Evolutionary conservation across 2,329 filamentous ascomycete genomes (phyloP).

Genomic region (Neurospora sp.): DNA sequence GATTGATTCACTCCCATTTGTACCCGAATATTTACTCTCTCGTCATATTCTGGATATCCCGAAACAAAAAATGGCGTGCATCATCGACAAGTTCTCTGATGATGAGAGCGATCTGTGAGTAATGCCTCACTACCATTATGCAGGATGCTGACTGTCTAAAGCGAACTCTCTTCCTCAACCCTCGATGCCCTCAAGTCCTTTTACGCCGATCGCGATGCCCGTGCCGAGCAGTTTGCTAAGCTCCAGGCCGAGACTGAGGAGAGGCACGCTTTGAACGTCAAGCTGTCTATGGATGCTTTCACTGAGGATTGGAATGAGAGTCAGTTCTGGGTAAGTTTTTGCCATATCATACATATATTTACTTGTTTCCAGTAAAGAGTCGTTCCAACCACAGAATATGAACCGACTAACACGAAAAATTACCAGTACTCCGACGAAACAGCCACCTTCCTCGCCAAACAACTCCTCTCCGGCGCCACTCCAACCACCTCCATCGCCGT

Average conservation of each 20-base stretch:
- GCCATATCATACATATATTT: no score
- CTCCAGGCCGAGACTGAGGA: constrained; percentile 53
- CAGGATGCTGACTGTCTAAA: constrained; percentile 29
- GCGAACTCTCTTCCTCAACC: constrained; percentile 54
- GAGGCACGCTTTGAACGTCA: constrained; percentile 20
- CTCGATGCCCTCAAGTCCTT: constrained; percentile 64
- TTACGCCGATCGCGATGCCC: constrained; percentile 60
- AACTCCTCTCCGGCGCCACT: constrained; percentile 53
- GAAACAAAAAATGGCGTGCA: background rate
- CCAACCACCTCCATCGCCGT: constrained; percentile 51
- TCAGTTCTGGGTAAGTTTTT: constrained; percentile 63
- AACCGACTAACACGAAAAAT: background rate
- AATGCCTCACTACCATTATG: background rate
- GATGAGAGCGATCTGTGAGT: background rate
- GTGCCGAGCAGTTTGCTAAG: constrained; percentile 56
- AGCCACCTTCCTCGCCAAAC: constrained; percentile 49
- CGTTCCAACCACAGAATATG: no score
- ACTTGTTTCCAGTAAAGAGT: no score
- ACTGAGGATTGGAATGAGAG: constrained; percentile 74
- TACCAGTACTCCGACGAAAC: constrained; percentile 61
- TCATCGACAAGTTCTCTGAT: background rate
- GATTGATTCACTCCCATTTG: background rate
- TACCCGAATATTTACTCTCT: background rate
- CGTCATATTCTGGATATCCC: background rate
- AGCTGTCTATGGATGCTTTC: constrained; percentile 57